Evolutionary conservation across 73 alveolate species (phyloP), one percentile per base, ranked within the genome.

Genomic region (Blepharisma japonicum): DNA sequence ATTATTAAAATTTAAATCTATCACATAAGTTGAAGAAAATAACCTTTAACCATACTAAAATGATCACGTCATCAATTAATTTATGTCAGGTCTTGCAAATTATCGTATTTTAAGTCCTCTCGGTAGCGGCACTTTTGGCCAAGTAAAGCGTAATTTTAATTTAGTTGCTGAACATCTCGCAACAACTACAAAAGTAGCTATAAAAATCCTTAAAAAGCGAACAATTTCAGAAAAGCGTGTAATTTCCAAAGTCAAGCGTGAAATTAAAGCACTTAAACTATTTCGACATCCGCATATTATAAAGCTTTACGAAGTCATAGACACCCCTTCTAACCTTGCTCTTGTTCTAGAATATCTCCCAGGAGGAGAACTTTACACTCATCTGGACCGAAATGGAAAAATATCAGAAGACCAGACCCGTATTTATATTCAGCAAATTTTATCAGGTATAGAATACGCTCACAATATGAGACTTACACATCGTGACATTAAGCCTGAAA

Each of bases 41-140:
- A 32, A 32, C 42, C 42, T 32, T 32, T 32, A 32, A 32, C 42
- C 42, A 32, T 32, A 32, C 42, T 32, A 32, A 32, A 32, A 32
- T 32, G 3, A 32, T 32, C 42, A 32, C 42, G 42, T 32, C 42
- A 32, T 32, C 42, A 32, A 32, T 32, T 32, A 1, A 32, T 32
- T 32, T 51, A 61, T 61, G 74, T 61, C 74, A 20, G 23, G 23
- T 25, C 74, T 90, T 4, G 97, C 93, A 70, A 83, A 83, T 81
- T 90, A 90, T 77, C 66, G 86, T 32, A 72, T 90, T 49, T 71
- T 72, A 55, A 79, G 89, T 38, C 89, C 97, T 27, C 79, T 94
- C 80, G 98, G 98, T 14, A 94, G 84, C 66, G 98, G 98, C 23
- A 87, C 98, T n/a, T 94, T 94, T 77, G 98, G 97, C 68, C 91